These are phyloP conservation scores for Cylindricascospora bacillispora DNA, from an alignment of 1,139 yeast species.

Conservation along the genomic window DNA sequence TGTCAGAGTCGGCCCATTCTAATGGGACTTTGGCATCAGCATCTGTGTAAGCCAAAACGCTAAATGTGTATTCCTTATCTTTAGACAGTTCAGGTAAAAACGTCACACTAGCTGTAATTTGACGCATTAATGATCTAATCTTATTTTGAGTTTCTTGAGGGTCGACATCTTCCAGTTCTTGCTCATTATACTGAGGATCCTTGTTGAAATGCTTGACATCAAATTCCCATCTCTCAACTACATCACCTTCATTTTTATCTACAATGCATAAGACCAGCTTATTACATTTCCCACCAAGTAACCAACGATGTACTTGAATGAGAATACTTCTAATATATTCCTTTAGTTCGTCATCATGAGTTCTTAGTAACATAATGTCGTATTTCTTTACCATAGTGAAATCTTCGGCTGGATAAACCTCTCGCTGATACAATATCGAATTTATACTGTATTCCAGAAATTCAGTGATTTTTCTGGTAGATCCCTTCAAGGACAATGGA, in stretches of 20 bases:
- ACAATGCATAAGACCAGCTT: constrained; percentile 62
- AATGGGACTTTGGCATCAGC: constrained; percentile 58
- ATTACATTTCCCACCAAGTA: constrained; percentile 55
- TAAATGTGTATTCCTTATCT: constrained; percentile 53
- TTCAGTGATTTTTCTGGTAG: constrained; percentile 67
- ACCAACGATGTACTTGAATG: constrained; percentile 74
- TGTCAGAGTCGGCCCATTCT: constrained; percentile 81
- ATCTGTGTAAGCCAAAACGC: constrained; percentile 76
- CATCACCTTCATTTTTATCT: constrained; percentile 52
- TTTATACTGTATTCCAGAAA: constrained; percentile 74
- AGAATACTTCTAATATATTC: constrained; percentile 56
- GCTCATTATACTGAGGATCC: constrained; percentile 10
- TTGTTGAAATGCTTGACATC: constrained; percentile 36
- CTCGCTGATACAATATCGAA: constrained; percentile 76
- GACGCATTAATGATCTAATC: constrained; percentile 76
- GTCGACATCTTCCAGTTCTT: constrained; percentile 5
- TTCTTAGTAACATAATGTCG: constrained; percentile 62
- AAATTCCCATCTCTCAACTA: constrained; percentile 82
- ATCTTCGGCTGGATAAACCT: constrained; percentile 83
- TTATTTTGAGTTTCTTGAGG: constrained; percentile 49
- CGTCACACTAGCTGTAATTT: constrained; percentile 78
- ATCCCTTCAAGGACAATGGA: constrained; percentile 54
- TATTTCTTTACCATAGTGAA: constrained; percentile 70
- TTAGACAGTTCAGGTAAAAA: constrained; percentile 66
- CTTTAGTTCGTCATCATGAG: constrained; percentile 67